phyloP scores from a whole-genome alignment of 1,284 basidiomycete genomes.

The Phylloboletellus chloephorus region DNA sequence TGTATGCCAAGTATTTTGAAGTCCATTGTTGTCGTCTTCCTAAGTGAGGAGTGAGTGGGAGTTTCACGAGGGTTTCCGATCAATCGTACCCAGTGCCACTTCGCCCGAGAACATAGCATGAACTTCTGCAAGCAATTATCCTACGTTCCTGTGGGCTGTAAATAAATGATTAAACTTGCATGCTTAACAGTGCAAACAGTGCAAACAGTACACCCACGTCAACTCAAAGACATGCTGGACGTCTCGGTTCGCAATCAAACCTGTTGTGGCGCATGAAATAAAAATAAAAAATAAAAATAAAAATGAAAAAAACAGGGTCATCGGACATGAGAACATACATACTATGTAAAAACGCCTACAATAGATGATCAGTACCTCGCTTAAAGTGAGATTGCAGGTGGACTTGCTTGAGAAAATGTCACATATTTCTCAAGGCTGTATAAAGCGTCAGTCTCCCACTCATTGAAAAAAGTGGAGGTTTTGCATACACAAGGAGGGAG shows the following conservation, averaged over 20 bases:
- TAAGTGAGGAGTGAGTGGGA: slow-evolving; percentile 23
- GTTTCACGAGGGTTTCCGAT: neutral
- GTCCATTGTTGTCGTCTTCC: slow-evolving; percentile 72
- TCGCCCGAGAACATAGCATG: slow-evolving; percentile 65
- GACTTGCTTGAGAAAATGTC: slow-evolving; percentile 48
- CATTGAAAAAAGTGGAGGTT: slow-evolving; percentile 1
- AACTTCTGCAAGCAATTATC: slow-evolving; percentile 56
- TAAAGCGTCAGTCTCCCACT: slow-evolving; percentile 2
- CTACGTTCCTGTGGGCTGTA: slow-evolving; percentile 50
- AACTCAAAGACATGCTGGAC: slow-evolving; percentile 50
- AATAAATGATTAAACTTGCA: neutral
- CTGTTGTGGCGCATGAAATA: slow-evolving; percentile 28
- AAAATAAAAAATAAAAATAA: too few species aligned
- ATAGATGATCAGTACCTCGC: neutral
- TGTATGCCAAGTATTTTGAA: slow-evolving; percentile 70
- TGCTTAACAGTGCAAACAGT: slow-evolving; percentile 12
- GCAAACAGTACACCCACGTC: too few species aligned
- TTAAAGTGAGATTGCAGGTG: neutral
- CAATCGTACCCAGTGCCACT: slow-evolving; percentile 64
- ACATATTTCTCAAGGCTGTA: slow-evolving; percentile 61
- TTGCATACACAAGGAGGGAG: slow-evolving; percentile 51
- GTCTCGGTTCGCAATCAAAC: slow-evolving; percentile 44
- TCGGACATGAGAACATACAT: slow-evolving; percentile 12
- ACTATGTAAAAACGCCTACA: slow-evolving; percentile 52
- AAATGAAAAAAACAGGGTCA: slow-evolving; percentile 7